phyloP scores from a whole-genome alignment of 257 asterid genomes.

The Verbascum thapsus region DNA sequence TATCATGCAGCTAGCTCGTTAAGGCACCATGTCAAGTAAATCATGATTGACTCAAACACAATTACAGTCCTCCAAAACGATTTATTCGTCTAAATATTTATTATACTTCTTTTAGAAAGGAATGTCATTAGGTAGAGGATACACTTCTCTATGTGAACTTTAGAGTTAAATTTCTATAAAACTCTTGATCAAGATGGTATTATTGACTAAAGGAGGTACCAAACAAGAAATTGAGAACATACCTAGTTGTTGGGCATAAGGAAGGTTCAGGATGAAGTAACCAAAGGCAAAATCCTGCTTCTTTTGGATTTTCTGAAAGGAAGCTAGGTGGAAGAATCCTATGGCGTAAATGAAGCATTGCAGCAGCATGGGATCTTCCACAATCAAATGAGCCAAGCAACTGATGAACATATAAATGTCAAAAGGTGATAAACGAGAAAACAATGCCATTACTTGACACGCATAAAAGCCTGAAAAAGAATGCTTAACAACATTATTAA shows the following conservation, averaged over 20 bases:
- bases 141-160: neutral
- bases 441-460: slow-evolving; percentile 8
- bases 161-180: neutral
- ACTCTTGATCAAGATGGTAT: neutral
- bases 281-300: slow-evolving; percentile 98
- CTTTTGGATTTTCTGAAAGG: slow-evolving; percentile 83
- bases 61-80: neutral
- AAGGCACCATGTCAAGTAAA: neutral
- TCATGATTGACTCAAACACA: neutral
- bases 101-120: neutral
- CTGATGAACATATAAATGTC: slow-evolving; percentile 49
- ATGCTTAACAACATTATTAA: slow-evolving; percentile 11
- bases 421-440: slow-evolving; percentile 25
- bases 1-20: neutral
- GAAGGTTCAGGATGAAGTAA: slow-evolving; percentile 94
- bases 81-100: neutral
- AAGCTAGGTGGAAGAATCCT: slow-evolving; percentile 91
- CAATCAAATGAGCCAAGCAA: slow-evolving; percentile 78
- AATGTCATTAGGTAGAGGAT: too few species aligned
- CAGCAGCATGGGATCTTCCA: slow-evolving; percentile 79
- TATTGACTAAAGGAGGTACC: neutral
- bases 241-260: slow-evolving; percentile 81
- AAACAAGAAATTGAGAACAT: slow-evolving; percentile 18
- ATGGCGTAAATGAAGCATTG: slow-evolving; percentile 79
- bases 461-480: slow-evolving; percentile 11